A percentile compares a stretch with the other conserved stretches of the same genome.
These are phyloP conservation scores for Lachancea fermentati DNA, from an alignment of 805 yeast species.

Conservation along the genomic window DNA sequence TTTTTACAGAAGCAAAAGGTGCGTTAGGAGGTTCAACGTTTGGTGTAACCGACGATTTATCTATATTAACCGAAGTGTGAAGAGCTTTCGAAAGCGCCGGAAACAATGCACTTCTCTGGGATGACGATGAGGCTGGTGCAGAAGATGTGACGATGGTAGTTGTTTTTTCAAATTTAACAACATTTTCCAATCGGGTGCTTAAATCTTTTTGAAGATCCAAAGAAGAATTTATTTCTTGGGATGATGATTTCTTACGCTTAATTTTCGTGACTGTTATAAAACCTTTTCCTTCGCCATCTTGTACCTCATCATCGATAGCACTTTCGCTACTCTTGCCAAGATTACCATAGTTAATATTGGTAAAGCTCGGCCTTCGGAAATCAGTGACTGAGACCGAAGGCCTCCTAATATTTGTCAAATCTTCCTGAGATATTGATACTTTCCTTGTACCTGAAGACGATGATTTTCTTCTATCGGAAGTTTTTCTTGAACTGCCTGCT, in stretches of 20 bases:
- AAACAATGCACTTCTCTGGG: too few relatives aligned
- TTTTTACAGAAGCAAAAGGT: conserved; percentile 12
- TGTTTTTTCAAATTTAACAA: conserved; percentile 2
- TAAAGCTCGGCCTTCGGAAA: background rate
- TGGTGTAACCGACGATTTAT: too few relatives aligned
- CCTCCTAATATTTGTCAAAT: conserved; percentile 8
- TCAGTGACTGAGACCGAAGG: conserved; percentile 5
- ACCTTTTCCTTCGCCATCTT: conserved; percentile 22
- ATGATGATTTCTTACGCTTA: conserved; percentile 28
- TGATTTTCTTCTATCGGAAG: conserved; percentile 10
- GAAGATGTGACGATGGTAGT: too few relatives aligned
- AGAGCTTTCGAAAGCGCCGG: background rate
- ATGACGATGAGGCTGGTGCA: too few relatives aligned
- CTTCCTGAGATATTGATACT: conserved; percentile 3
- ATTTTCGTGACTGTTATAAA: conserved; percentile 34
- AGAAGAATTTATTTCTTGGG: background rate
- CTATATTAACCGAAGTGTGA: too few relatives aligned
- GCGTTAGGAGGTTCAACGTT: conserved; percentile 1
- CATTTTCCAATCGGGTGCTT: too few relatives aligned
- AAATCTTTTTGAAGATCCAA: too few relatives aligned
- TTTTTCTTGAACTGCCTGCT: conserved; percentile 12
- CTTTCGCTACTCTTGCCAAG: conserved; percentile 9
- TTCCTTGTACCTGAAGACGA: conserved; percentile 6
- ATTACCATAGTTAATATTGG: background rate
- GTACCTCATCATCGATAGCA: conserved; percentile 23